Percentiles rank a stretch among this genome's conserved stretches.
phyloP scores from a whole-genome alignment of 345 rosid species.

The Camelina laxa region DNA sequence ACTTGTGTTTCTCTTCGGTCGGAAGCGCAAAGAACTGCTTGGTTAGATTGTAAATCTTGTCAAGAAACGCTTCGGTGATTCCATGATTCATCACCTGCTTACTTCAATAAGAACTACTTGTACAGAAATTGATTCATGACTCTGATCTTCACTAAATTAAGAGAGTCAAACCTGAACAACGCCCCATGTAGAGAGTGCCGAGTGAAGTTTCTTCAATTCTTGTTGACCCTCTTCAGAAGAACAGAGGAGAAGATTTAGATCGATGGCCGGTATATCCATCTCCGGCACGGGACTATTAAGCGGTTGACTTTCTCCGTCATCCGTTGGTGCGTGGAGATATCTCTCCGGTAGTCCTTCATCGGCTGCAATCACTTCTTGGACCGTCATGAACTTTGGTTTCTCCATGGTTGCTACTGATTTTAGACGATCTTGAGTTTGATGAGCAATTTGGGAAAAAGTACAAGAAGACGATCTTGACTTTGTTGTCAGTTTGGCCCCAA shows the following conservation, averaged over 20 bases:
- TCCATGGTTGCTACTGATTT: conserved; percentile 32
- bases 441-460: background rate
- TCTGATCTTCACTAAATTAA: background rate
- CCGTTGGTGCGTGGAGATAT: conserved; percentile 44
- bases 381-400: conserved; percentile 44
- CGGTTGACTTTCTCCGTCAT: conserved; percentile 26
- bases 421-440: conserved; percentile 9
- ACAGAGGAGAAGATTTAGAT: conserved; percentile 60
- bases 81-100: conserved; percentile 70
- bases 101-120: conserved; percentile 9
- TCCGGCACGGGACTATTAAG: conserved; percentile 46
- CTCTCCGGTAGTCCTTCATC: conserved; percentile 51
- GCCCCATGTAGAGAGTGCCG: conserved; percentile 63
- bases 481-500: background rate
- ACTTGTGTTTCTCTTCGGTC: conserved; percentile 57
- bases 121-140: background rate
- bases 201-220: conserved; percentile 59
- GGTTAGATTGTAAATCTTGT: conserved; percentile 51
- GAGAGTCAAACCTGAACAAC: conserved; percentile 64
- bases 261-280: conserved; percentile 56
- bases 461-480: conserved; percentile 17
- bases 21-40: conserved; percentile 65
- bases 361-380: conserved; percentile 51
- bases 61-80: conserved; percentile 51
- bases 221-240: conserved; percentile 42